Evolutionary conservation across 2,329 filamentous ascomycete genomes (phyloP), one percentile per base, ranked within the genome.

Genomic region (Sporothrix protearum): DNA sequence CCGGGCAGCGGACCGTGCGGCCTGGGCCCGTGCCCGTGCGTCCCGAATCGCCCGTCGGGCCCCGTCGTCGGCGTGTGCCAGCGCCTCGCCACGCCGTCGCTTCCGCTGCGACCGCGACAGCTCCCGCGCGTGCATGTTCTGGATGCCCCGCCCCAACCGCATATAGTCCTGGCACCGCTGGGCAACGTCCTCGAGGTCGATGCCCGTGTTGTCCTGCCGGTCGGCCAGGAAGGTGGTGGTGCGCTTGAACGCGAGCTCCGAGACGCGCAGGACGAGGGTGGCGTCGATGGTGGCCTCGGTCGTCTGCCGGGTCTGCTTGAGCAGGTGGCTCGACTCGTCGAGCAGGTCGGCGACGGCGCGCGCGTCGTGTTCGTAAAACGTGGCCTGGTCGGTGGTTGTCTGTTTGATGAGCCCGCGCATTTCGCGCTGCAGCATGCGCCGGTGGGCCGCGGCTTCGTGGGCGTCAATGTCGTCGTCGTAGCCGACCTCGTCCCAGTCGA

Each of bases 121-220:
- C 67, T 86, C 85, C 8, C 82, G 82, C 1, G 83, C 83, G 53
- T 85, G 78, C 51, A 86, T 83, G 66, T 86, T 83, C 16, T 81
- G 81, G 30, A 87, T 86, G 12, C 85, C 86, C 8, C 86, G 83
- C 3, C 88, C 91, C 47, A 87, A 85, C 28, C 88, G 89, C 93
- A 98, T 97, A 78, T 92, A 98, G 3, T 87, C 88, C 73, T 96
- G 93, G 79, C 92, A 95, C 80, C 96, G 97, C 0, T 92, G 92
- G 16, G 98, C 88, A 77, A 98, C 96, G 76, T 97, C 92, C 73
- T 98, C 94, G 0, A 96, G 85, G 77, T 98, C 94, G 28, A 99
- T 83, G 8, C 94, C 93, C 68, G 91, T 89, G 2, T 88, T 88
- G 1, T 86, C 83, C 76, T 91, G 91, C 47, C 73, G 74, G 7